Conservation (phyloP, 306 rosid genomes). For the Rubus parviflorus region DNA sequence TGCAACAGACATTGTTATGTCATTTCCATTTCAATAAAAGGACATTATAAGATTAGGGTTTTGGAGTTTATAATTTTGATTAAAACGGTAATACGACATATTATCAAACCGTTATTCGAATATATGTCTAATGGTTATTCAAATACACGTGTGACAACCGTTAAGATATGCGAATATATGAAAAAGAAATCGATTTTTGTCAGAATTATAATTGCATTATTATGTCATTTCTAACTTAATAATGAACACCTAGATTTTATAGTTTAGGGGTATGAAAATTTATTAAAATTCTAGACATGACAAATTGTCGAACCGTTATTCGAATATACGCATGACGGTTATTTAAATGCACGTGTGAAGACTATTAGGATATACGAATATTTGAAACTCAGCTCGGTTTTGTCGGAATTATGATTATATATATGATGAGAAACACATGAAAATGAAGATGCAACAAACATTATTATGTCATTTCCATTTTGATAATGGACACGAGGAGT, state of each 20-base stretch:
- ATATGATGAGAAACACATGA: background rate
- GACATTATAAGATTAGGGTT: background rate
- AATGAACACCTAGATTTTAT: too few relatives aligned
- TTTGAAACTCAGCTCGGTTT: background rate
- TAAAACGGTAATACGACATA: background rate
- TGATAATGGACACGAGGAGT: too few relatives aligned
- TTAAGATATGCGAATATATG: background rate
- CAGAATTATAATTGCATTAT: background rate
- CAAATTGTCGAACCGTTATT: background rate
- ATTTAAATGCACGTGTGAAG: background rate
- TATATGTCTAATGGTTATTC: background rate
- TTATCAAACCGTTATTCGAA: background rate
- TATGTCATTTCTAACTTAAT: background rate
- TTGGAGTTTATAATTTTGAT: too few relatives aligned
- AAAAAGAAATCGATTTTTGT: background rate
- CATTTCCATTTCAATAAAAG: background rate
- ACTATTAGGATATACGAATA: background rate
- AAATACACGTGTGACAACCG: background rate
- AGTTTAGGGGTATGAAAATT: background rate
- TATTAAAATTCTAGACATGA: background rate
- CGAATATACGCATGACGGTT: background rate
- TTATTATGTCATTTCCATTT: too few relatives aligned
- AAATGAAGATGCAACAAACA: background rate
- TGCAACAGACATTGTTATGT: background rate
- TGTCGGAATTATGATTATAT: background rate